phyloP scores from a whole-genome alignment of 305 asterid species.

The Fraxinus albicans region DNA sequence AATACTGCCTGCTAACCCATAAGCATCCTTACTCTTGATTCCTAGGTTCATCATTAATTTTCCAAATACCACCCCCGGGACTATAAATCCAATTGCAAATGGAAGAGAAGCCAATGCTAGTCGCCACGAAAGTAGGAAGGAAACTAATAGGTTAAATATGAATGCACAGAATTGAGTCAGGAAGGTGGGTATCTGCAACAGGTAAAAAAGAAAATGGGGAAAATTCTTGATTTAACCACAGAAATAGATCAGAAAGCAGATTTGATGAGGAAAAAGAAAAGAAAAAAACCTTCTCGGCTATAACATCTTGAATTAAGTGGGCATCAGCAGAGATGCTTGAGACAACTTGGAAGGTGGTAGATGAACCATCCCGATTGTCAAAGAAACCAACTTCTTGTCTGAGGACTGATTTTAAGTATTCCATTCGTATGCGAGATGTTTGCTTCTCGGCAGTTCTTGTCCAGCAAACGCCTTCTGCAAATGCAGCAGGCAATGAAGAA shows the following conservation, averaged over 20 bases:
- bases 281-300: constrained; percentile 65
- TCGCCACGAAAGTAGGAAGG: constrained; percentile 59
- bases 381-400: constrained; percentile 76
- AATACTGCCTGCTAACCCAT: constrained; percentile 51
- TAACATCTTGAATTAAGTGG: constrained; percentile 64
- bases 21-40: constrained; percentile 45
- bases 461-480: constrained; percentile 56
- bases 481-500: background rate
- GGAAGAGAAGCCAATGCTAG: constrained; percentile 58
- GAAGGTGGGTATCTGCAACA: constrained; percentile 61
- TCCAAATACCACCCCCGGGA: constrained; percentile 50
- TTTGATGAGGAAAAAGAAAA: background rate
- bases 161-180: constrained; percentile 56
- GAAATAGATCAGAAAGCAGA: background rate
- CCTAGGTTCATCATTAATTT: constrained; percentile 38
- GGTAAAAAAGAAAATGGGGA: background rate
- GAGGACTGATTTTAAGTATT: constrained; percentile 47
- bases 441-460: constrained; percentile 68
- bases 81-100: constrained; percentile 34
- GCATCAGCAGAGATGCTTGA: constrained; percentile 67
- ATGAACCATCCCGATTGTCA: constrained; percentile 55
- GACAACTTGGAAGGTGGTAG: constrained; percentile 66
- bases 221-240: background rate
- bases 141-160: constrained; percentile 31
- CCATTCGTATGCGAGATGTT: constrained; percentile 49